phyloP scores from a whole-genome alignment of 805 yeast species.

The Wickerhamiella parazyma region DNA sequence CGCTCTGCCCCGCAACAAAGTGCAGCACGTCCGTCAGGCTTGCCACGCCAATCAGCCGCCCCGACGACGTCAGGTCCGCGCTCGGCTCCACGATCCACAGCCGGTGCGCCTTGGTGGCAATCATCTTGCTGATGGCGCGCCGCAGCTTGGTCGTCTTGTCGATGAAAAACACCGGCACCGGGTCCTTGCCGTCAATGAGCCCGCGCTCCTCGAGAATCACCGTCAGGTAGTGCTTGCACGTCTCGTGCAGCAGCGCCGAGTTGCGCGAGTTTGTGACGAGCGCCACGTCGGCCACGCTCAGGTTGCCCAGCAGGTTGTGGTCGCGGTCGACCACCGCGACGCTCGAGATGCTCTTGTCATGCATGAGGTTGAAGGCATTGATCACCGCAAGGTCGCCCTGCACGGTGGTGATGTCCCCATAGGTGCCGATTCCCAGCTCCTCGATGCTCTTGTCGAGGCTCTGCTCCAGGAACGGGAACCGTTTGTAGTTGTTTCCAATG shows the following conservation, averaged over 20 bases:
- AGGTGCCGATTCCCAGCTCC: slow-evolving; percentile 61
- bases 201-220: slow-evolving; percentile 81
- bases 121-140: slow-evolving; percentile 83
- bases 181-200: slow-evolving; percentile 85
- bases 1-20: slow-evolving; percentile 60
- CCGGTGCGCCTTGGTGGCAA: slow-evolving; percentile 89
- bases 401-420: slow-evolving; percentile 58
- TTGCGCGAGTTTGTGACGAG: slow-evolving; percentile 79
- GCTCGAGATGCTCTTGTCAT: slow-evolving; percentile 68
- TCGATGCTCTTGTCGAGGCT: slow-evolving; percentile 52
- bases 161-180: slow-evolving; percentile 93
- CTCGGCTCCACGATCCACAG: slow-evolving; percentile 29
- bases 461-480: slow-evolving; percentile 64
- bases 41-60: slow-evolving; percentile 79
- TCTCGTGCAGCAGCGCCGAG: slow-evolving; percentile 63
- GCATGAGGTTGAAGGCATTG: slow-evolving; percentile 80
- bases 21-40: slow-evolving; percentile 84
- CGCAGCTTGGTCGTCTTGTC: slow-evolving; percentile 66
- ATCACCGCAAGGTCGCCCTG: slow-evolving; percentile 77
- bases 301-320: slow-evolving; percentile 70
- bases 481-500: slow-evolving; percentile 85
- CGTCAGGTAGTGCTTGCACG: slow-evolving; percentile 78
- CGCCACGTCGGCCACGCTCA: slow-evolving; percentile 86
- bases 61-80: slow-evolving; percentile 31
- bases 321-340: slow-evolving; percentile 82